Conservation (phyloP, 768 basidiomycete genomes). For the Dioszegia hungarica region DNA sequence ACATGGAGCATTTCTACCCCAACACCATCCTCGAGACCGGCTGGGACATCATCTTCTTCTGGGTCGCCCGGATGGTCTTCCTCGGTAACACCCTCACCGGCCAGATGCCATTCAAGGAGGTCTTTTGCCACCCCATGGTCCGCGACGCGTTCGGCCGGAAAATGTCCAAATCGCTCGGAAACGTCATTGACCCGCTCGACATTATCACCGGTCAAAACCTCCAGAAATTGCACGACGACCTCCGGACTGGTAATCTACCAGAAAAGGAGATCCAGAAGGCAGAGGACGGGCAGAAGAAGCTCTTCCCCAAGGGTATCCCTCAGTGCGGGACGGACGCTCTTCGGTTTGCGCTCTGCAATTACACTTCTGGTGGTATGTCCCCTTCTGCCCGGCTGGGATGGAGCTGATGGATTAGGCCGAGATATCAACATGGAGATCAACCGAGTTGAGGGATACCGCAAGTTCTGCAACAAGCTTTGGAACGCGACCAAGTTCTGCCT, state of each 20-base stretch:
- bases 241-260: constrained; percentile 86
- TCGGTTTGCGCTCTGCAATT: constrained; percentile 89
- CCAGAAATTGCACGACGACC: constrained; percentile 74
- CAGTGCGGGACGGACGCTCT: constrained; percentile 97
- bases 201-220: constrained; percentile 81
- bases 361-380: constrained; percentile 72
- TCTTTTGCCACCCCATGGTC: constrained; percentile 97
- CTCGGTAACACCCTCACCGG: constrained; percentile 85
- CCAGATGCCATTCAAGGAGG: constrained; percentile 88
- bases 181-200: constrained; percentile 94
- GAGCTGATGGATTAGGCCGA: constrained; percentile 58
- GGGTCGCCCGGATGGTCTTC: constrained; percentile 98
- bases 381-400: background rate
- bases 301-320: constrained; percentile 97
- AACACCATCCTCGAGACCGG: constrained; percentile 90
- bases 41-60: constrained; percentile 99
- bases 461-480: constrained; percentile 99
- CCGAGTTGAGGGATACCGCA: constrained; percentile 94
- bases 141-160: constrained; percentile 97
- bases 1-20: constrained; percentile 79
- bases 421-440: constrained; percentile 96
- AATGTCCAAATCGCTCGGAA: constrained; percentile 97
- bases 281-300: constrained; percentile 92
- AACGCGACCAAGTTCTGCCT: constrained; percentile 99
- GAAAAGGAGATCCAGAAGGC: constrained; percentile 89